Evolutionary conservation across 768 basidiomycete species (phyloP), one percentile per base, ranked within the genome.

Genomic region (Suillus sp.): DNA sequence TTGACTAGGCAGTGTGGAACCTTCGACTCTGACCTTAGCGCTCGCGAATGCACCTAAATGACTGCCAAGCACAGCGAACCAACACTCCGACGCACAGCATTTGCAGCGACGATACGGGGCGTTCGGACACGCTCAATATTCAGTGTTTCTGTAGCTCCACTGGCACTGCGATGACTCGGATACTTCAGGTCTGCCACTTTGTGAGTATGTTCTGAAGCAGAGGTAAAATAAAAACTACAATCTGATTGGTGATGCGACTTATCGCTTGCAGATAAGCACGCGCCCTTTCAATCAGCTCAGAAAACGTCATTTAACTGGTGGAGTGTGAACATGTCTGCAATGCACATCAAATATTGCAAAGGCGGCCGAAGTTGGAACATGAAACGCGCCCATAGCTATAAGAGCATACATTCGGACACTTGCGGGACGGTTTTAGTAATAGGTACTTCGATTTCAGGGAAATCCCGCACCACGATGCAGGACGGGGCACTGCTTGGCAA

Each of bases 401-500:
- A 27, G 37, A 20, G 16, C 25, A 53, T 20, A 7, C 5, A 34
- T 34, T 32, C 51, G 27, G 38, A 42, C 6, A 57, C 56, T 25
- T 40, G 25, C 56, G 37, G 18, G 11, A 20, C 18, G 38, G 37
- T 20, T 40, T 35, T 40, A 40, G 56, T 18, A 57, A 38, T 11
- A 30, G 34, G 25, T 38, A 11, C 27, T 30, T 30, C 18, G 7
- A 30, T 40, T 57, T 42, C 13, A 57, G 56, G 25, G 38, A 40
- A 38, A 11, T 57, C 25, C 37, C 56, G 56, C 18, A 40, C 56
- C 56, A 57, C 38, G 56, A 40, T 40, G 56, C 25, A 20, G 37
- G 25, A 40, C 37, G 55, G 22, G 55, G 18, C 37, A 18, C 9
- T 38, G 25, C 14, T 56, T 30, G 22, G 40, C 56, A 3, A 27